Conservation (phyloP, 2,329 filamentous ascomycete species). For the Pyrenochaeta sp. region DNA sequence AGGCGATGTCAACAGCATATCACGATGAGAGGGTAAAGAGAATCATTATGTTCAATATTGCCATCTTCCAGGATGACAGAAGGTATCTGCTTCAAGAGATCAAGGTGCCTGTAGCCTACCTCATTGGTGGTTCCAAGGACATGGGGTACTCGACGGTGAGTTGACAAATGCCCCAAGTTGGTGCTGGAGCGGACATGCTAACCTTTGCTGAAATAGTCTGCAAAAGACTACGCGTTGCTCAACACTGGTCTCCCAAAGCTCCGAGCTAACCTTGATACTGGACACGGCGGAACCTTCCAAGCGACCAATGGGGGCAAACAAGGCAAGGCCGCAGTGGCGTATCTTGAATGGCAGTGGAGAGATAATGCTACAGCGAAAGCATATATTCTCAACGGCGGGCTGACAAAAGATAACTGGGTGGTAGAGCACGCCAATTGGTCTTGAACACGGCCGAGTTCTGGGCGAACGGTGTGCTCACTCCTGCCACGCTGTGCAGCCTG, state of each 20-base stretch:
- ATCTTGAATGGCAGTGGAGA: slow-evolving; percentile 29
- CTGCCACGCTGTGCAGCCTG: no score
- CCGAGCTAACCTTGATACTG: slow-evolving; percentile 27
- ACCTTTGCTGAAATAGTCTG: slow-evolving; percentile 16
- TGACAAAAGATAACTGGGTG: slow-evolving; percentile 28
- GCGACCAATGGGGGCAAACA: slow-evolving; percentile 30
- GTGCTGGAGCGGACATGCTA: background rate
- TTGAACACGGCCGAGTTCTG: no score
- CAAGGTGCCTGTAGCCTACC: slow-evolving; percentile 25
- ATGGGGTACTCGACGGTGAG: slow-evolving; percentile 26
- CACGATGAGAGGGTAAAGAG: slow-evolving; percentile 25
- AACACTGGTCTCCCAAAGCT: slow-evolving; percentile 24
- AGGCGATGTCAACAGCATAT: slow-evolving; percentile 26
- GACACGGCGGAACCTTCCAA: slow-evolving; percentile 26
- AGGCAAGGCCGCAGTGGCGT: slow-evolving; percentile 27
- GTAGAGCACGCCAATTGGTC: slow-evolving; percentile 22
- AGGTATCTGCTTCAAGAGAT: slow-evolving; percentile 27
- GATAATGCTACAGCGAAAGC: slow-evolving; percentile 25
- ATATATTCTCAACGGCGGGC: slow-evolving; percentile 18
- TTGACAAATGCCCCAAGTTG: background rate
- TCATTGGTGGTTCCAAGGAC: slow-evolving; percentile 26
- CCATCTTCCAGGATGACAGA: slow-evolving; percentile 25
- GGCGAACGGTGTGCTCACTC: no score
- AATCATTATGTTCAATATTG: slow-evolving; percentile 30
- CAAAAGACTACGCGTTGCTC: slow-evolving; percentile 23